phyloP scores from a whole-genome alignment of 192 early-diverging fungal genomes.

The Oehlia diaphana region DNA sequence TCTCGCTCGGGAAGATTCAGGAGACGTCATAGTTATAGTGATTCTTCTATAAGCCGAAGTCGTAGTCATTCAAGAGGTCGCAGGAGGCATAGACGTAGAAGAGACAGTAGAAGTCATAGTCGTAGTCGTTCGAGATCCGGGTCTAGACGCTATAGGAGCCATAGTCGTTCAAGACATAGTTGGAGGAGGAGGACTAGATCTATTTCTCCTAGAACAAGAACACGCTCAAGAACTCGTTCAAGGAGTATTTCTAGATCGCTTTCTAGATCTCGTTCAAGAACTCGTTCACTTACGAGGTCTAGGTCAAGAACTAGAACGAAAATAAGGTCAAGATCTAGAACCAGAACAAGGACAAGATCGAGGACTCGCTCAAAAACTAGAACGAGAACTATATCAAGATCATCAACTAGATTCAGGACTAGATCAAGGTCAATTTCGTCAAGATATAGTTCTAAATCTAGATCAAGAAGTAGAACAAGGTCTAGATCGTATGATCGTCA shows the following conservation, averaged over 20 bases:
- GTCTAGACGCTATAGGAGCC: constrained; percentile 24
- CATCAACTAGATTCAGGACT: constrained; percentile 5
- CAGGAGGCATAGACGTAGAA: constrained; percentile 8
- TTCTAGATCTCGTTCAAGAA: constrained; percentile 7
- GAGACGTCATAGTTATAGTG: constrained; percentile 20
- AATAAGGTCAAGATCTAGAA: constrained; percentile 5
- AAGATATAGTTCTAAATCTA: constrained; percentile 5
- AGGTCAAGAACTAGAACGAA: neutral
- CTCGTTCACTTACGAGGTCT: constrained; percentile 3
- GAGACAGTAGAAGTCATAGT: constrained; percentile 14
- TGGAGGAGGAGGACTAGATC: constrained; percentile 7
- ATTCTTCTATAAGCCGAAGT: constrained; percentile 23
- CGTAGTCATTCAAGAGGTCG: constrained; percentile 13
- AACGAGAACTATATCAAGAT: constrained; percentile 5
- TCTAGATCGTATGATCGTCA: constrained; percentile 19
- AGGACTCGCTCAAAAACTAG: constrained; percentile 9
- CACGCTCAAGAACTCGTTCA: constrained; percentile 15
- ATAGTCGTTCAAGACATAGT: constrained; percentile 11
- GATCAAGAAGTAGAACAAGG: constrained; percentile 22
- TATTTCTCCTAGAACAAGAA: neutral
- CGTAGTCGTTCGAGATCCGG: constrained; percentile 11
- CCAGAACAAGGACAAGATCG: constrained; percentile 14
- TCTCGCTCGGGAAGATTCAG: constrained; percentile 13
- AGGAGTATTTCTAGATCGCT: neutral
- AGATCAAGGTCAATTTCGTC: constrained; percentile 18